Evolutionary conservation across 2,329 filamentous ascomycete genomes (phyloP), one percentile per base, ranked within the genome.

Genomic region (Talaromyces sp.): DNA sequence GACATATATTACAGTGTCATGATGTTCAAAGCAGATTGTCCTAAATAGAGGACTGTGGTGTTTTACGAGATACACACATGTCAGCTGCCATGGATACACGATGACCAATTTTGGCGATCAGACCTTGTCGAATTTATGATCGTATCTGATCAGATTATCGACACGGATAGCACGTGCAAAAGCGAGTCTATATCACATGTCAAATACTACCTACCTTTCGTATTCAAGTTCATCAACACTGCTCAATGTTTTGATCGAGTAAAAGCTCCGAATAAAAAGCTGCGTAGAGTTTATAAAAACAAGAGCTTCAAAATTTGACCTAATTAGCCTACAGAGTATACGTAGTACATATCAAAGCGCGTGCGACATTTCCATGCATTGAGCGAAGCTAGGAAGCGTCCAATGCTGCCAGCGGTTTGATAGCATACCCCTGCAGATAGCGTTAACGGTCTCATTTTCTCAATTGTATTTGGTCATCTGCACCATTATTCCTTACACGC

Each of bases 321-420:
- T 19, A 10, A 15, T 48, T 28, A 17, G 19, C 45, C 19, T 48
- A 28, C 45, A 52, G 25, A 17, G 10, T 9, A 39, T 13, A 15
- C 39, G 35, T n/a, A 15, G 31, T 40, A 36, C 54, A 50, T 50
- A 39, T 28, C 35, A 50, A 40, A 40, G 48, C 53, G 53, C 33
- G 36, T 56, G 35, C 53, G 41, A 50, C 41, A 21, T 9, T n/a
- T 41, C 28, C n/a, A 25, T 19, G 40, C 43, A 35, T 28, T 19
- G 35, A 46, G 33, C 39, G 45, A 35, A 55, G 13, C 31, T 35
- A 55, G 17, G 31, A 33, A 45, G 28, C 28, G 28, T 13, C 28
- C 45, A 48, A 48, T 36, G 31, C 25, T 36, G 53, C 53, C 53
- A 48, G 41, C 41, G 21, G 41, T 31, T 46, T 48, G 33, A 40